phyloP scores from a whole-genome alignment of 2,329 filamentous ascomycete species.

The Anisogramma anomala region DNA sequence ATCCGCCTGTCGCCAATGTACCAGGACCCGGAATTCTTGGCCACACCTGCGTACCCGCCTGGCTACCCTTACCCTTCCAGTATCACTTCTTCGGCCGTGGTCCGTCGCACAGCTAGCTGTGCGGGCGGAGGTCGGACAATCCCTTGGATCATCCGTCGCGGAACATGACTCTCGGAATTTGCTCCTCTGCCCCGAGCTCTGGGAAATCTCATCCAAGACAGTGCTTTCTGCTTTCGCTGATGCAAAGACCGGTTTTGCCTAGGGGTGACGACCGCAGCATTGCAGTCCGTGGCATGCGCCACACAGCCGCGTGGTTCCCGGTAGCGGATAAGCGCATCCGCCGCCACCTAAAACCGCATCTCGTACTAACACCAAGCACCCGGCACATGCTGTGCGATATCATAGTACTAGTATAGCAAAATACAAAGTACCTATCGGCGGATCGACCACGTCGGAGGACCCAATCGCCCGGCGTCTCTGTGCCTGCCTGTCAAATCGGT shows the following conservation, averaged over 20 bases:
- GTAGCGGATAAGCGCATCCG: neutral
- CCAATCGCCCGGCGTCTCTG: neutral
- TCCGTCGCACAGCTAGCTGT: neutral
- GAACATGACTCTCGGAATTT: neutral
- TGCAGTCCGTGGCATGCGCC: neutral
- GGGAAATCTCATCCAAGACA: too few species aligned
- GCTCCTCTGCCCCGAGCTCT: too few species aligned
- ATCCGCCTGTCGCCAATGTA: neutral
- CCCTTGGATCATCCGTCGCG: neutral
- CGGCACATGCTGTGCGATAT: neutral
- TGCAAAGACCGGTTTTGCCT: neutral
- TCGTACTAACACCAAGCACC: neutral
- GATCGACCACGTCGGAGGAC: neutral
- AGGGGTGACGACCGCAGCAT: neutral
- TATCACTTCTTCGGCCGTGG: neutral
- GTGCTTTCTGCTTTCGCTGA: neutral
- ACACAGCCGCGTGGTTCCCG: slow-evolving; percentile 3
- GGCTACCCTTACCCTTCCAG: neutral
- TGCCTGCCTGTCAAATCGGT: neutral
- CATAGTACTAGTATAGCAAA: too few species aligned
- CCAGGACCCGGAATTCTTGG: neutral
- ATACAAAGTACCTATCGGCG: neutral
- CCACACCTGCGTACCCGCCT: neutral
- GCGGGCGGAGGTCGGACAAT: neutral
- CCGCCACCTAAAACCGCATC: neutral